Evolutionary conservation across 148 eudicot species (phyloP), one percentile per base, ranked within the genome.

Genomic region (Cornus controversa): DNA sequence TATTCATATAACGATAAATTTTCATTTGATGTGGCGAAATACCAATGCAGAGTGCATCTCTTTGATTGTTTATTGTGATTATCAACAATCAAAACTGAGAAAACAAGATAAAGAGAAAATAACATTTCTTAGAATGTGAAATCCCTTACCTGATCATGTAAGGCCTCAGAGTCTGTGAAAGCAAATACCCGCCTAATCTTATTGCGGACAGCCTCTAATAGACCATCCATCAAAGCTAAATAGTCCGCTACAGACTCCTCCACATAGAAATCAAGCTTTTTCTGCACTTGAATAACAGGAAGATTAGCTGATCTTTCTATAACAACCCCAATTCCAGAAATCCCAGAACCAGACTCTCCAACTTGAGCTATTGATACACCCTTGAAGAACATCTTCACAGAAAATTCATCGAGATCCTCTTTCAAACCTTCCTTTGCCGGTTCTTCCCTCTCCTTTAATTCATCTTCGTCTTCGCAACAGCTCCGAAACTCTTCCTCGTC

Each of bases 401-500:
- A 79, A 80, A 71, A 75, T 40, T 81, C 89, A 86, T 90, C 93
- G 66, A n/a, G n/a, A n/a, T n/a, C n/a, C n/a, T 58, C 60, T 78
- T 82, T 73, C 6, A 37, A n/a, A 66, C 66, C 25, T 23, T 64
- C 82, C 24, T 73, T 70, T 20, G 34, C 47, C 36, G 15, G 27
- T 70, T 88, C 93, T 75, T 82, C 91, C 64, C 81, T 87, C 73
- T 85, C 86, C 23, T 84, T 72, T 71, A 81, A 69, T 60, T 87
- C 94, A 37, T 84, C 79, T 26, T 81, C 89, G 57, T 85, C 91
- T 62, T 75, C 93, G 70, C 90, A 91, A 84, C 96, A 91, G 68
- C 96, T 91, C 70, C 90, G 72, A 63, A 91, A 91, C 27, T 91
- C 96, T 29, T 91, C 94, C 25, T 93, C 96, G 15, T 93, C 98